Conservation (phyloP, 169 alveolate genomes). For the Plasmodium billcollinsi region DNA sequence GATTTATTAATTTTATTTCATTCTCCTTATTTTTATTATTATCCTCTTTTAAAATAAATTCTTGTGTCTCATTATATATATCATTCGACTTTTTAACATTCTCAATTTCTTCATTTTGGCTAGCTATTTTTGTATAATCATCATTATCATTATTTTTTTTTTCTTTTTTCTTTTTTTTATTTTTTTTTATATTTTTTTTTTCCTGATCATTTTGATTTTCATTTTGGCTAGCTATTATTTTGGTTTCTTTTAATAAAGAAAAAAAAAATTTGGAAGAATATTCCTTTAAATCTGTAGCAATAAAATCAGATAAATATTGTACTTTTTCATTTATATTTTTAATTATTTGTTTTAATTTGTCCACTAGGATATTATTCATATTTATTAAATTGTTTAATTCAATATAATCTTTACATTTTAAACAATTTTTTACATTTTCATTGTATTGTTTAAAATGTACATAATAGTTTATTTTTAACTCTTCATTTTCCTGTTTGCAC, state of each 20-base stretch:
- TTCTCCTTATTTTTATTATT: not conserved
- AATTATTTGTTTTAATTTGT: not conserved
- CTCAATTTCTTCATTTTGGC: not conserved
- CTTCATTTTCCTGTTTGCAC: not conserved
- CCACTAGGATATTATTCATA: not conserved
- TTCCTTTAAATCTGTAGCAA: conserved; percentile 3
- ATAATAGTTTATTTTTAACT: not conserved
- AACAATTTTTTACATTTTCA: conserved; percentile 19
- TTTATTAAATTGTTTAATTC: not conserved
- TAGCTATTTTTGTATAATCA: not conserved
- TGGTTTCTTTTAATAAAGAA: conserved; percentile 33
- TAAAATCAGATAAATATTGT: not conserved
- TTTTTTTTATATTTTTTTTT: not conserved
- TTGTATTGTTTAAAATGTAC: conserved; percentile 12
- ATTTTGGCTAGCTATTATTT: conserved; percentile 10
- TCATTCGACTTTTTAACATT: not conserved
- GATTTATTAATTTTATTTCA: conserved; percentile 28
- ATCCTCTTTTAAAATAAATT: not conserved
- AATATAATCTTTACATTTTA: conserved; percentile 45
- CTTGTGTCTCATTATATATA: not conserved
- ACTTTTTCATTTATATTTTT: conserved; percentile 3
- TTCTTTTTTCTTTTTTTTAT: not conserved
- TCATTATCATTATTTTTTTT: conserved; percentile 2
- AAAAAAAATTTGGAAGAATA: conserved; percentile 4
- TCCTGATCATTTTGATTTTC: not conserved